Percentiles rank a stretch among this genome's conserved stretches.
Conservation (phyloP, 2,329 filamentous ascomycete species). For the Coniochaeta sp. region DNA sequence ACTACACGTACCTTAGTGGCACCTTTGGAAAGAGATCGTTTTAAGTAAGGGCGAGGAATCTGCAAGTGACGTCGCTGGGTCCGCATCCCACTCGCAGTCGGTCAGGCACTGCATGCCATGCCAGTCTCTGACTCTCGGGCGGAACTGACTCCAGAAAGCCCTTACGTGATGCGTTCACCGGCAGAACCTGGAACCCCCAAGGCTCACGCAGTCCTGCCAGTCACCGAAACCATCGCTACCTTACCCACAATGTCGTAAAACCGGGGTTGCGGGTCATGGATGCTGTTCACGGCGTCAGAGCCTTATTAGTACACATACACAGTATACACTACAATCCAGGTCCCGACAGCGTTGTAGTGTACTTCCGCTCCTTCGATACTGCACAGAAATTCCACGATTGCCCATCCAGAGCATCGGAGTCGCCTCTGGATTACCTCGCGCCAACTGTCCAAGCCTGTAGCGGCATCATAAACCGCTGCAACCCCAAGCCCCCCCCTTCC, state of each 20-base stretch:
- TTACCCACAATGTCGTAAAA: not conserved
- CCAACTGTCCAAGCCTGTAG: not conserved
- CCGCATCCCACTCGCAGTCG: too few species aligned
- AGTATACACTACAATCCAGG: too few species aligned
- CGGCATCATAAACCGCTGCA: not conserved
- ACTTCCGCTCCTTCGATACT: not conserved
- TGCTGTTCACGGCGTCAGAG: not conserved
- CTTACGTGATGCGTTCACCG: not conserved
- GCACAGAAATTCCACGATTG: not conserved
- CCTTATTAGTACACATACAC: not conserved
- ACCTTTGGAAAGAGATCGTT: not conserved
- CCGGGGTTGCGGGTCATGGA: not conserved
- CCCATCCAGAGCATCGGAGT: not conserved
- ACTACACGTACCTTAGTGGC: too few species aligned
- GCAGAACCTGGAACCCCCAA: not conserved
- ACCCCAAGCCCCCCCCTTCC: too few species aligned
- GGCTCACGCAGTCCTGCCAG: not conserved
- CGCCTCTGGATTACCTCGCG: not conserved
- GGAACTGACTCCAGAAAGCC: not conserved
- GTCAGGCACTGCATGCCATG: too few species aligned
- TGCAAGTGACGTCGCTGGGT: not conserved
- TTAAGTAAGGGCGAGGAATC: not conserved
- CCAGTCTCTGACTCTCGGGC: too few species aligned
- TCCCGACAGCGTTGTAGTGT: too few species aligned
- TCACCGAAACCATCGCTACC: not conserved